Percentiles rank a stretch among this genome's conserved stretches.
phyloP scores from a whole-genome alignment of 2,329 filamentous ascomycete genomes.

The Mycosphaerella sp. region DNA sequence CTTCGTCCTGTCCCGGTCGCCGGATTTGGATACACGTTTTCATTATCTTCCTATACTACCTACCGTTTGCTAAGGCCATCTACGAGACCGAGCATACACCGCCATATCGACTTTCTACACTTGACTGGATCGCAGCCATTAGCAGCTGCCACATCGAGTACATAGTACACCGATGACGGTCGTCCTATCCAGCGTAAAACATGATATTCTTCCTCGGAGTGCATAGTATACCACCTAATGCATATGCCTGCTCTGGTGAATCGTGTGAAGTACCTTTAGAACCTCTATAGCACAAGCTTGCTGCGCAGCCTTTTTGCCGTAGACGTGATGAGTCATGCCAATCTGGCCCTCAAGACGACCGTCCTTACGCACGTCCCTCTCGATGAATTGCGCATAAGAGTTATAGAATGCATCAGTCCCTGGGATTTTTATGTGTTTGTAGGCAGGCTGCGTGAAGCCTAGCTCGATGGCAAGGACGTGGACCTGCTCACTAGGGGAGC shows the following conservation, averaged over 20 bases:
- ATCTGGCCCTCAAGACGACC: conserved; percentile 34
- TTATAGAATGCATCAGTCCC: conserved; percentile 31
- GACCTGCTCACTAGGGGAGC: conserved; percentile 17
- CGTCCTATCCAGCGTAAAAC: too few relatives aligned
- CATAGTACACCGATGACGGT: neutral
- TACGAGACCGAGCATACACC: neutral
- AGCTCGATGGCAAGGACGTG: conserved; percentile 21
- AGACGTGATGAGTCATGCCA: conserved; percentile 39
- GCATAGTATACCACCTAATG: neutral
- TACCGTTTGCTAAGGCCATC: neutral
- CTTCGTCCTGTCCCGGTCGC: neutral
- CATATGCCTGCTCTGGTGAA: conserved; percentile 20
- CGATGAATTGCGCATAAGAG: conserved; percentile 34
- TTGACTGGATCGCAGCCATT: neutral
- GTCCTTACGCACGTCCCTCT: conserved; percentile 17
- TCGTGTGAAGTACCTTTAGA: conserved; percentile 35
- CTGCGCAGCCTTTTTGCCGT: conserved; percentile 46
- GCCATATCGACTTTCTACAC: neutral
- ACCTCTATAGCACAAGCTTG: conserved; percentile 43
- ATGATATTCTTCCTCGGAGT: neutral
- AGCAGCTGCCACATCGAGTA: neutral
- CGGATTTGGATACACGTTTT: neutral
- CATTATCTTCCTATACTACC: neutral
- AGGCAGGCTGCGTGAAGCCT: conserved; percentile 23
- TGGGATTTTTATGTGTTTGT: conserved; percentile 12